Conservation (phyloP, 163 green algal species). For the Volvox carteri region DNA sequence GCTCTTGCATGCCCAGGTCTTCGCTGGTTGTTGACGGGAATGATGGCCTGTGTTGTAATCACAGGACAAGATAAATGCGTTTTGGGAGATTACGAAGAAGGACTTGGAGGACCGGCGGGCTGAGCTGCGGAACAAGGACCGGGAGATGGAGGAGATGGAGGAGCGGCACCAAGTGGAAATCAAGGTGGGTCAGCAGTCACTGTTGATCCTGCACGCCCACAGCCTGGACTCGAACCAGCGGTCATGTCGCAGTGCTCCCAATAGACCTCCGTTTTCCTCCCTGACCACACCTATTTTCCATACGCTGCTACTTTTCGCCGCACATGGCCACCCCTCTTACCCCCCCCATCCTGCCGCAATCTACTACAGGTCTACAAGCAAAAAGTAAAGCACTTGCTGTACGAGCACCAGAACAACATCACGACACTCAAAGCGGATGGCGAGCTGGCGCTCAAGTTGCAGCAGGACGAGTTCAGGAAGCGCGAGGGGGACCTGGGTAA, state of each 20-base stretch:
- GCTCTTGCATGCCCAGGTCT: constrained; percentile 8
- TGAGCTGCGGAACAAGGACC: constrained; percentile 90
- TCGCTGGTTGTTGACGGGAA: not conserved
- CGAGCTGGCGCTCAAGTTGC: constrained; percentile 85
- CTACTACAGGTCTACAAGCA: constrained; percentile 90
- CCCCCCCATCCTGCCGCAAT: not conserved
- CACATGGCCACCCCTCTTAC: no score
- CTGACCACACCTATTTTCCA: no score
- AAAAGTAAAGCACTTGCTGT: constrained; percentile 96
- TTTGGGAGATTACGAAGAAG: constrained; percentile 95
- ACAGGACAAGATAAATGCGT: constrained; percentile 95
- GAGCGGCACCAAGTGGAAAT: constrained; percentile 92
- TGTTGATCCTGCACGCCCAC: not conserved
- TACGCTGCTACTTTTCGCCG: no score
- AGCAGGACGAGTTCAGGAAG: constrained; percentile 82
- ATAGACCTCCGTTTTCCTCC: no score
- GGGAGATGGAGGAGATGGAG: constrained; percentile 92
- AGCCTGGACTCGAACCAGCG: no score
- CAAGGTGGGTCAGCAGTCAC: constrained; percentile 70
- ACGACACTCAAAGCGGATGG: constrained; percentile 88
- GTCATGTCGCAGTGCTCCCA: no score
- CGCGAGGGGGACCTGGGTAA: constrained; percentile 79
- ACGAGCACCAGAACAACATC: constrained; percentile 94
- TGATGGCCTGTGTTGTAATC: not conserved
- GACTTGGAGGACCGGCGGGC: constrained; percentile 87